These are phyloP conservation scores for Saccharata proteae DNA, from an alignment of 2,329 filamentous ascomycete genomes.

Conservation along the genomic window DNA sequence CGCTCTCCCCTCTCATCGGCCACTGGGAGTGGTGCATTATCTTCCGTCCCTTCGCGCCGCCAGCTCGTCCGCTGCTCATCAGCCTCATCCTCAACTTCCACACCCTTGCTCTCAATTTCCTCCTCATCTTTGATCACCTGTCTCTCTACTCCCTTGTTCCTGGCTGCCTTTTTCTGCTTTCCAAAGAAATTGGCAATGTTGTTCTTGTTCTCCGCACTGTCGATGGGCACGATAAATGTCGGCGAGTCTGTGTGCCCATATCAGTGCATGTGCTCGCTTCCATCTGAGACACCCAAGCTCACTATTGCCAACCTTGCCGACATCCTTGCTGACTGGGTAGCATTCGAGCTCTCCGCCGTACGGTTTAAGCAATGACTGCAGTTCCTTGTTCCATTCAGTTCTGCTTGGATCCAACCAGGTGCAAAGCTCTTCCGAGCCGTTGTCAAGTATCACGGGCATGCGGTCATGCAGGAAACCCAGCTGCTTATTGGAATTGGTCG, in stretches of 20 bases:
- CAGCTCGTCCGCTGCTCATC: conserved; percentile 31
- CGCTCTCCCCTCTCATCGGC: conserved; percentile 15
- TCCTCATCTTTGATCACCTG: conserved; percentile 15
- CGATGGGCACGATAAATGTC: conserved; percentile 67
- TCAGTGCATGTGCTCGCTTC: too few relatives aligned
- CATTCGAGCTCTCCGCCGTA: conserved; percentile 68
- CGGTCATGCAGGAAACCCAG: conserved; percentile 81
- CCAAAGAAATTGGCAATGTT: conserved; percentile 93
- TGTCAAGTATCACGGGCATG: conserved; percentile 88
- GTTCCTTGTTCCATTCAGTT: conserved; percentile 61
- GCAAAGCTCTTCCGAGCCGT: conserved; percentile 55
- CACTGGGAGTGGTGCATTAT: conserved; percentile 40
- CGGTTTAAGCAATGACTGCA: conserved; percentile 70
- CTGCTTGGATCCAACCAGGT: conserved; percentile 68
- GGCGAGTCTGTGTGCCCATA: too few relatives aligned
- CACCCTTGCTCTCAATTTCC: conserved; percentile 12
- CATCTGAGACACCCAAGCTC: too few relatives aligned
- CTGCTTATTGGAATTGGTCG: conserved; percentile 72
- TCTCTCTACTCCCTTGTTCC: conserved; percentile 4
- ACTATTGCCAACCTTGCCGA: conserved; percentile 90
- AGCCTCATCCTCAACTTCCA: conserved; percentile 15
- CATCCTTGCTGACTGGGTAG: conserved; percentile 77
- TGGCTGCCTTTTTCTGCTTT: conserved; percentile 34
- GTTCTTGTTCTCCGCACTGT: conserved; percentile 77
- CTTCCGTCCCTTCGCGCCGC: conserved; percentile 34